Base-by-base conservation (phyloP, 176 grass and related monocot species). In the Avena insularis region DNA sequence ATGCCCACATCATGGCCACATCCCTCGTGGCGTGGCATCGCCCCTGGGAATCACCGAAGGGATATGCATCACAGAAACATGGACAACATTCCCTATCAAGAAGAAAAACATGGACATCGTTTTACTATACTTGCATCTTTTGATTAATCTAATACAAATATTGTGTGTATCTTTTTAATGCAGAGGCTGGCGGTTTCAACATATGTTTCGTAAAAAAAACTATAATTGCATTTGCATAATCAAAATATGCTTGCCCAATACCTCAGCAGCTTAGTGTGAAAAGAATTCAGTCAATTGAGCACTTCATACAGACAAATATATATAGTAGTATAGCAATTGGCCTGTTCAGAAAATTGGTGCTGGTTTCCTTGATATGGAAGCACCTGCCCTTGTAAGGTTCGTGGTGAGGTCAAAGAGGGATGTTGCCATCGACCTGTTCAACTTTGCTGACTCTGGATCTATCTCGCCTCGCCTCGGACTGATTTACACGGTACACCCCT, bases 351-450 rank as follows among this genome's bases (percentile, higher is more conserved):
- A 56, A 56, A 56, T 48, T 48, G 15, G 11, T 12, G 0, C 0
- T 54, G 51, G 51, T 11, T 15, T 67, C 25, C 66, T 77, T 84
- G 27, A 53, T 49, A 79, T 54, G 71, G 71, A 65, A 72, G 85
- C 68, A 59, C 38, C 51, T 40, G 73, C 27, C 19, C 53, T 25
- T 25, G 21, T 27, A 36, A 66, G 50, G 25, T 6, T 40, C 56
- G 47, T 20, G 36, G 43, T 62, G 10, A 19, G 72, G 47, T 84
- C 85, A 87, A 66, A 87, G 1, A 27, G 66, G 75, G 21, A 12
- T 87, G 80, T 80, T 84, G 45, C 35, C 57, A 81, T 91, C 81
- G 70, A 75, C 85, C 49, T 21, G 58, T 60, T 81, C 85, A 67
- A 87, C 89, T 2, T 76, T 87, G 67, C 38, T 59, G 77, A 46